Base-by-base conservation (phyloP, 176 grass and related monocot genomes). In the Luzula sylvatica region DNA sequence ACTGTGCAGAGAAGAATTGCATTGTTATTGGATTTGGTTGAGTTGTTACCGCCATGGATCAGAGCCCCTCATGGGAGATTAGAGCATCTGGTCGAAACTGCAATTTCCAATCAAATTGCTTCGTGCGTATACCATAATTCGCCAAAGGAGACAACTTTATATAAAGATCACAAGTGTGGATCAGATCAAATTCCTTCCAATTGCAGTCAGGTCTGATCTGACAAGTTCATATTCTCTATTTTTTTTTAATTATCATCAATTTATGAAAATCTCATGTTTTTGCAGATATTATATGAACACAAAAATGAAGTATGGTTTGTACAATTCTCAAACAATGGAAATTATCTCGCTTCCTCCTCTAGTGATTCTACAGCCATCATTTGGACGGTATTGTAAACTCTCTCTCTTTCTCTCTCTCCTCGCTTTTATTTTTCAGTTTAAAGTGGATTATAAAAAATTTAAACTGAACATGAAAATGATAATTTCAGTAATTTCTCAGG, bases 251-350 rank as follows among this genome's bases (percentile, higher is more conserved):
- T 35, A 35, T 35, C 9, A 35, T 35, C 7, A 35, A 7, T 1
- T 48, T 48, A 48, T 49, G 47, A 64, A 55, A 73, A 15, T 68
- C 50, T 64, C 79, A 45, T 55, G 27, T 80, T 27, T 79, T 53
- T 86, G 81, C 84, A 98, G 92, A 78, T 86, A 77, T 74, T 98
- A 74, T 79, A 41, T 76, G 77, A 68, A 50, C 92, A 98, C 59
- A 86, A 71, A 53, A 86, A 98, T 74, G 92, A 98, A 77, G 92
- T 98, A 52, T 98, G 92, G 92, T 90, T 90, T 86, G 72, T 90
- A 77, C 87, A 77, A 82, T 98, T 98, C 55, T 98, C 92, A 66
- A 74, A 89, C 73, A 81, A 86, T 68, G 92, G 92, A 55, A 78
- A 73, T 19, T 98, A 86, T 41, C 61, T 98, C 38, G 92, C 81